Evolutionary conservation across 805 yeast species (phyloP), one percentile per base, ranked within the genome.

Genomic region (Starmerella cellae): DNA sequence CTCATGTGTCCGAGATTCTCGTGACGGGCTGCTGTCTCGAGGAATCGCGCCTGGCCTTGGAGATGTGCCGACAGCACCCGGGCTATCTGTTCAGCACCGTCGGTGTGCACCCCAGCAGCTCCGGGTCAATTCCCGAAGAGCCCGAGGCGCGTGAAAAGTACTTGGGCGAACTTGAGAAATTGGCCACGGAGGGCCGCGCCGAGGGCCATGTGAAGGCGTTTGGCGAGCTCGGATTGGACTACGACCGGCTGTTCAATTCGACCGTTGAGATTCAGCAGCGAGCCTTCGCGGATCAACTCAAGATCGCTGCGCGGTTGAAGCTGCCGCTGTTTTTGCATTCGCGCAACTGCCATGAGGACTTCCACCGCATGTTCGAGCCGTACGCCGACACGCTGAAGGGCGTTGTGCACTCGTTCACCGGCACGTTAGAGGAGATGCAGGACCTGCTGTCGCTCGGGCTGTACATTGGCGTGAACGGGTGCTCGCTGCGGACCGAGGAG

Each of bases 381-480:
- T 82, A 74, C 24, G 27, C 26, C 24, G 26, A 27, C 21, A 20
- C 18, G 17, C 44, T 45, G 28, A 70, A 73, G 32, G 88, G 91
- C n/a, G 88, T 91, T 5, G 88, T 91, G 1, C 99, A 91, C 60
- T 87, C 97, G 1, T 91, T 88, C 60, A 88, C 98, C 0, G 99
- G 96, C 2, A 67, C 84, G 0, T 43, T 59, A 14, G 71, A 66
- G 4, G 96, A 91, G 49, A 60, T 84, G 48, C 52, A 67, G 5
- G 65, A 67, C 39, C 55, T 85, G 22, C 59, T 87, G 18, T 63
- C 63, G 0, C 58, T 74, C 38, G 84, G 78, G 0, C 69, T 83
- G 35, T 81, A 67, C 50, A 72, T 91, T 39, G 85, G 97, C 33
- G 67, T 91, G 46, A 91, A 91, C 59, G 98, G 98, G 3, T 91